phyloP scores from a whole-genome alignment of 2,329 filamentous ascomycete genomes.

The Fusarium siculi region DNA sequence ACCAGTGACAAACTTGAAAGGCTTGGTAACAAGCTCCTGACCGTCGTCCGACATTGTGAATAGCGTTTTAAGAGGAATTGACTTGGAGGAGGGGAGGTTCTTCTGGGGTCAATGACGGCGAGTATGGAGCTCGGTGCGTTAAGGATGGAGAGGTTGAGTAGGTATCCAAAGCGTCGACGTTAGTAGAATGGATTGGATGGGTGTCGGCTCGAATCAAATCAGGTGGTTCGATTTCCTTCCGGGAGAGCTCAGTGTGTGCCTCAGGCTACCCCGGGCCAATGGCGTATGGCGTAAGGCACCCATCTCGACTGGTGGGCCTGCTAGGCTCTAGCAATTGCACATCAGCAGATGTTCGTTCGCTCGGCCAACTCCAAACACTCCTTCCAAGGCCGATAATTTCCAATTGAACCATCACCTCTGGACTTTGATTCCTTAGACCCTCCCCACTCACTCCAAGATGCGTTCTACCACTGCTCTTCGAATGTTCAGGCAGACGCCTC shows the following conservation, averaged over 20 bases:
- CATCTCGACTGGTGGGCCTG: conserved; percentile 45
- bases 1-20: conserved; percentile 99
- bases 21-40: conserved; percentile 86
- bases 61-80: conserved; percentile 47
- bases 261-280: conserved; percentile 52
- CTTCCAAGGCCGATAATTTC: conserved; percentile 45
- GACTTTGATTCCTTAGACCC: conserved; percentile 41
- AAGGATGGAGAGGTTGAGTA: conserved; percentile 45
- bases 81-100: conserved; percentile 38
- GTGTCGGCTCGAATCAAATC: conserved; percentile 55
- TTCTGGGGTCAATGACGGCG: conserved; percentile 49
- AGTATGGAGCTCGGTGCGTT: conserved; percentile 48
- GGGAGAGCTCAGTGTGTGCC: conserved; percentile 50
- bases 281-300: conserved; percentile 51
- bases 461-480: conserved; percentile 72
- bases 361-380: conserved; percentile 48
- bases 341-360: conserved; percentile 51
- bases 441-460: conserved; percentile 63
- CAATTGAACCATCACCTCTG: conserved; percentile 48
- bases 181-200: conserved; percentile 11
- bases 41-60: conserved; percentile 86
- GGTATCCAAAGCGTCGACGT: conserved; percentile 49
- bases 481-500: conserved; percentile 73
- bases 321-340: conserved; percentile 47
- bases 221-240: conserved; percentile 52